Evolutionary conservation across 2,329 filamentous ascomycete genomes (phyloP).

Genomic region (Penicillium janthinellum): DNA sequence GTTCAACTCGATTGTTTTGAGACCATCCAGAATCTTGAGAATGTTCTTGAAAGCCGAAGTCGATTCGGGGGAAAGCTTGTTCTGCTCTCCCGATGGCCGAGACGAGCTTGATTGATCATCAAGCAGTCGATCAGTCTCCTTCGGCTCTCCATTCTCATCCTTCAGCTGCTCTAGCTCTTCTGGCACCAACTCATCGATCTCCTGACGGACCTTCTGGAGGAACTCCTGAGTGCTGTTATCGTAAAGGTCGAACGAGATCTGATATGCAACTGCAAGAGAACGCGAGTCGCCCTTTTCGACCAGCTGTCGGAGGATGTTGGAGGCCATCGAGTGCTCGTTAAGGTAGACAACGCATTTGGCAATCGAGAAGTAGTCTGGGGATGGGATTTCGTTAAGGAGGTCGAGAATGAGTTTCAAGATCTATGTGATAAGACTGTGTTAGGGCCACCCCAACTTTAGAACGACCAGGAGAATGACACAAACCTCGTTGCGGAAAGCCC

Average conservation of each 20-base stretch:
- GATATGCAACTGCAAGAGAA: slow-evolving; percentile 85
- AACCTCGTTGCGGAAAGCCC: slow-evolving; percentile 74
- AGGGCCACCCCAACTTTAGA: neutral
- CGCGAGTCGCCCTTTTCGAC: slow-evolving; percentile 76
- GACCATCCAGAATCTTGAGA: slow-evolving; percentile 73
- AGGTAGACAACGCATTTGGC: slow-evolving; percentile 97
- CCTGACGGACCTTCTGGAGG: slow-evolving; percentile 80
- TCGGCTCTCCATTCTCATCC: slow-evolving; percentile 54
- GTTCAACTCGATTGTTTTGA: slow-evolving; percentile 91
- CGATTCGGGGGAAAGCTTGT: slow-evolving; percentile 51
- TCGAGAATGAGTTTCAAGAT: slow-evolving; percentile 92
- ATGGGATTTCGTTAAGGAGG: slow-evolving; percentile 88
- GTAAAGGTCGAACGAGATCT: slow-evolving; percentile 97
- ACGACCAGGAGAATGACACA: slow-evolving; percentile 10
- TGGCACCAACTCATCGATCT: slow-evolving; percentile 63
- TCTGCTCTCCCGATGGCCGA: slow-evolving; percentile 45
- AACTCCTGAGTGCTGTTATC: slow-evolving; percentile 99
- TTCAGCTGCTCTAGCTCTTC: slow-evolving; percentile 49
- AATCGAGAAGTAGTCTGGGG: slow-evolving; percentile 95
- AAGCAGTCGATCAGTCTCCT: slow-evolving; percentile 62
- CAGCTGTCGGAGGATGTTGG: slow-evolving; percentile 78
- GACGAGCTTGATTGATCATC: slow-evolving; percentile 50
- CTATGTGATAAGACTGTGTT: slow-evolving; percentile 41
- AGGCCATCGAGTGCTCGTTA: slow-evolving; percentile 87
- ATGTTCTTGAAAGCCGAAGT: slow-evolving; percentile 59